Percentiles rank a stretch among this genome's conserved stretches.
Evolutionary conservation across 805 yeast species (phyloP).

Genomic region (Wickerhamiella vanderwaltii): DNA sequence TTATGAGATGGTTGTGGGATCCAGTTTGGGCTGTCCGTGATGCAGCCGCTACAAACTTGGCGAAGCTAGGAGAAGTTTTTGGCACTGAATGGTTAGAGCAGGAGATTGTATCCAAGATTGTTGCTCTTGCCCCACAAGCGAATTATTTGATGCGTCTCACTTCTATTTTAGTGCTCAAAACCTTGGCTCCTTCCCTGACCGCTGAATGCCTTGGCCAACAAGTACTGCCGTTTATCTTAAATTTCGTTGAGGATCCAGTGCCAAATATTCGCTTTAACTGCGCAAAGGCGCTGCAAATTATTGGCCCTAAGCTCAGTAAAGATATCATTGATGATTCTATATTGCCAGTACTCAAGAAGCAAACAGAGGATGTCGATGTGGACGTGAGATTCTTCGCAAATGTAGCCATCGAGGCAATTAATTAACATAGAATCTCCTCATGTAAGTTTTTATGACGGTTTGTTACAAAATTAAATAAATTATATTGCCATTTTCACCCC

Average conservation of each 20-base stretch:
- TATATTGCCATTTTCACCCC: no score
- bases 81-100: slow-evolving; percentile 89
- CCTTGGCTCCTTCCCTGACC: slow-evolving; percentile 61
- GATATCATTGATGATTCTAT: slow-evolving; percentile 39
- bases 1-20: slow-evolving; percentile 98
- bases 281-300: slow-evolving; percentile 64
- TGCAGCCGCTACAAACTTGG: slow-evolving; percentile 82
- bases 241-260: slow-evolving; percentile 64
- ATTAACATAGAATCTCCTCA: no score
- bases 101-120: slow-evolving; percentile 67
- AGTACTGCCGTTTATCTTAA: slow-evolving; percentile 68
- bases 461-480: no score
- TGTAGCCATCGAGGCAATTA: slow-evolving; percentile 40
- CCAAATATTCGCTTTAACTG: slow-evolving; percentile 94
- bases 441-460: no score
- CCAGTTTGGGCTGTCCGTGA: slow-evolving; percentile 91
- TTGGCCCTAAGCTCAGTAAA: slow-evolving; percentile 40
- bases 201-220: slow-evolving; percentile 44
- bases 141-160: slow-evolving; percentile 91
- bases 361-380: slow-evolving; percentile 62
- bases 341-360: slow-evolving; percentile 50
- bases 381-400: slow-evolving; percentile 83
- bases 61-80: slow-evolving; percentile 68
- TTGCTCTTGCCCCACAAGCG: slow-evolving; percentile 40
- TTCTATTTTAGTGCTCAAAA: slow-evolving; percentile 76